Percentiles rank a stretch among this genome's conserved stretches.
These are phyloP conservation scores for Rhizopogon rudus DNA, from an alignment of 768 basidiomycete genomes.

Conservation along the genomic window DNA sequence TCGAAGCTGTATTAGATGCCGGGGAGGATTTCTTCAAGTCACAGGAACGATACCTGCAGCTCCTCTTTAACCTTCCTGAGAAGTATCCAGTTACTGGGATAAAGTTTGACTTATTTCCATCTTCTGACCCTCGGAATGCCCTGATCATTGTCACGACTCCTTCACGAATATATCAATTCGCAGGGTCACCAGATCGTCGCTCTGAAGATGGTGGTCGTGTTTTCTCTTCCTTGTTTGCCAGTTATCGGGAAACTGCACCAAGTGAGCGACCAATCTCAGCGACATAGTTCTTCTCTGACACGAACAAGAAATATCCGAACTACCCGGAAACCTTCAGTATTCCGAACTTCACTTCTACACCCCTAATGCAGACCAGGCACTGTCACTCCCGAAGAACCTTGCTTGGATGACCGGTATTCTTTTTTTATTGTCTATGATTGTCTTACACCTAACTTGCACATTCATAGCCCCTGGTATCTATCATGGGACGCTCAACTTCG, in stretches of 20 bases:
- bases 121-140: slow-evolving; percentile 52
- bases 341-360: slow-evolving; percentile 84
- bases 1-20: slow-evolving; percentile 85
- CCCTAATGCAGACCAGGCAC: slow-evolving; percentile 61
- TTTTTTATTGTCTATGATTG: slow-evolving; percentile 1
- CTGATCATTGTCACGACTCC: slow-evolving; percentile 82
- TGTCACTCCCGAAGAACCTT: slow-evolving; percentile 65
- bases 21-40: slow-evolving; percentile 92
- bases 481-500: slow-evolving; percentile 73
- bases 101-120: slow-evolving; percentile 72
- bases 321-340: slow-evolving; percentile 71
- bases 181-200: slow-evolving; percentile 60
- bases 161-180: slow-evolving; percentile 87
- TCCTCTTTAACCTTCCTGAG: slow-evolving; percentile 76
- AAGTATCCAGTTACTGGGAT: slow-evolving; percentile 81
- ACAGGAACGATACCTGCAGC: slow-evolving; percentile 71
- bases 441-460: not conserved
- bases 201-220: slow-evolving; percentile 73
- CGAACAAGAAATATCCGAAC: slow-evolving; percentile 76
- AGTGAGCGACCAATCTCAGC: slow-evolving; percentile 46
- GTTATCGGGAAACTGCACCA: slow-evolving; percentile 72
- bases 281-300: slow-evolving; percentile 14
- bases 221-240: slow-evolving; percentile 69
- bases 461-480: slow-evolving; percentile 79
- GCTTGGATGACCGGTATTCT: slow-evolving; percentile 89